Conservation (phyloP, 108 stramenopile genomes). For the Fragilaria crotonensis region DNA sequence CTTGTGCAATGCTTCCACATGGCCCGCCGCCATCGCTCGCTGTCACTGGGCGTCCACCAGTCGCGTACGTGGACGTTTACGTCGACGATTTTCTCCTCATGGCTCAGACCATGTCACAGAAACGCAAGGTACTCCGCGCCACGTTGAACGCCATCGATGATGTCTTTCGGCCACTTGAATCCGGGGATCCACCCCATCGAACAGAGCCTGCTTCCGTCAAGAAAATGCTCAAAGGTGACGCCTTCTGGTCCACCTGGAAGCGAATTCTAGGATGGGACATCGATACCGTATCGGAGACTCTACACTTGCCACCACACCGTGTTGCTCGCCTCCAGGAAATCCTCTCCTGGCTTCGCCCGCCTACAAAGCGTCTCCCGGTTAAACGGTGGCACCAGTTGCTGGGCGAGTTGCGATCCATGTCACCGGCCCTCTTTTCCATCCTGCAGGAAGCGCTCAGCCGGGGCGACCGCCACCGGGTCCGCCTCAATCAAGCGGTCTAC, state of each 20-base stretch:
- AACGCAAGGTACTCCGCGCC: background rate
- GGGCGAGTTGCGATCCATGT: conserved; percentile 37
- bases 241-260: conserved; percentile 3
- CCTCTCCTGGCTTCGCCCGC: too few species aligned
- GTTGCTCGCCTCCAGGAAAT: too few species aligned
- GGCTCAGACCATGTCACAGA: conserved; percentile 20
- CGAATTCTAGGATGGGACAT: too few species aligned
- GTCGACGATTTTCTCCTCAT: conserved; percentile 32
- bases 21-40: too few species aligned
- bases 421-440: conserved; percentile 24
- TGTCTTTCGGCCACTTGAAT: conserved; percentile 16
- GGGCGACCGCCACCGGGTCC: too few species aligned
- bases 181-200: too few species aligned
- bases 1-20: too few species aligned
- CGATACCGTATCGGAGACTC: too few species aligned
- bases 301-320: too few species aligned
- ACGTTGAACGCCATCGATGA: conserved; percentile 23
- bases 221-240: conserved; percentile 19
- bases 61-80: conserved; percentile 26
- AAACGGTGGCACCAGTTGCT: conserved; percentile 37
- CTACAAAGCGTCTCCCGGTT: too few species aligned
- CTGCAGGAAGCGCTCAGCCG: conserved; percentile 28
- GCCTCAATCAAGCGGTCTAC: conserved; percentile 6
- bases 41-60: too few species aligned
- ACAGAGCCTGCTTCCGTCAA: conserved; percentile 27